Base-by-base conservation (phyloP, 1,284 basidiomycete species). In the Sparassis latifolia region DNA sequence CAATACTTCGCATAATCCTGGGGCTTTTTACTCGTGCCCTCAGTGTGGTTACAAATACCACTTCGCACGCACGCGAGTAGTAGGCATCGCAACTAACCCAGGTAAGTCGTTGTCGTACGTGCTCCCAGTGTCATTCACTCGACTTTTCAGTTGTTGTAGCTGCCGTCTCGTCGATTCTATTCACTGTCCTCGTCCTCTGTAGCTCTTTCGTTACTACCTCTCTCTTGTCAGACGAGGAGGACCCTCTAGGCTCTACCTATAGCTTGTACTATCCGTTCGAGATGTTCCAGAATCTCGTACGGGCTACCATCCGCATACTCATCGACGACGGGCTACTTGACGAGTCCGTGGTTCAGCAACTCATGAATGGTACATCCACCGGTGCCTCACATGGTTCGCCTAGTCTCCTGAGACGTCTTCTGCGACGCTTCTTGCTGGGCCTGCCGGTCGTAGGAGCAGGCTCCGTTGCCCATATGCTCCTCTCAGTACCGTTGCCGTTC, bases 11-110 rank as follows among this genome's bases (percentile, higher is more conserved):
- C 56, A 70, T 31, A 79, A 78, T 10, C 65, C 71, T 47, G 76
- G 73, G 50, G 80, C 84, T 6, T 89, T 87, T 70, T 89, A 81
- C 67, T 69, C 77, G 4, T 90, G 87, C 59, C 84, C 83, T 0
- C 86, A 89, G 65, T 90, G 87, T 58, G 77, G 75, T 45, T 91
- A 89, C 60, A 74, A 74, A 52, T 90, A 90, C 62, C 77, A 80
- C 42, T 86, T 89, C 57, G 73, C 80, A 5, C 77, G 88, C 41
- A 89, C 87, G 2, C 73, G 69, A 39, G 77, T 79, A 5, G 67
- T 80, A 7, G 88, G 87, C 37, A 70, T 90, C 48, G 89, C 85
- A 30, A 81, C 81, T 10, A 90, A 90, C 59, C 80, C 84, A 64
- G 67, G 88, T 82, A 64, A 48, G 75, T 66, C 32, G 35, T 47